Evolutionary conservation across 2,329 filamentous ascomycete genomes (phyloP), one percentile per base, ranked within the genome.

Genomic region (Lizonia empirigonia): DNA sequence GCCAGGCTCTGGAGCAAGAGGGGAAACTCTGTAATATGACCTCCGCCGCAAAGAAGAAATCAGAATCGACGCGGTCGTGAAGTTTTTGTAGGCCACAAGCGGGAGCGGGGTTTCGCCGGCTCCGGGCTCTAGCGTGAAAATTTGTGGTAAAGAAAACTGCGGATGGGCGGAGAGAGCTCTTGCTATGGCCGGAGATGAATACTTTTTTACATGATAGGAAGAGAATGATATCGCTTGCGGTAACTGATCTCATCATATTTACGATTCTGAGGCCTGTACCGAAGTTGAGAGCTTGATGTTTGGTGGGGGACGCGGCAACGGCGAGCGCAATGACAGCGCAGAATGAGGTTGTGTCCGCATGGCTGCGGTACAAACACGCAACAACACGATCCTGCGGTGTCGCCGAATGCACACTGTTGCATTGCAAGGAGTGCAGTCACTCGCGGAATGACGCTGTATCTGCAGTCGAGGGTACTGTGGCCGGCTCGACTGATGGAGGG

Each of bases 1-100:
- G 72, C 67, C 68, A 50, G 62, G 71, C 71, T 78, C 79, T 55
- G 83, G 86, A 88, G 88, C 87, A 91, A 91, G 87, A 89, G 85
- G 87, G 87, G 84, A 82, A 83, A 83, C 78, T 53, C 50, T 76
- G 61, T 59, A 77, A 82, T 86, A 81, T 84, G 85, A 68, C 64
- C 67, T 65, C 85, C 85, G 87, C 88, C 88, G 88, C 88, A 91
- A 53, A 87, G 80, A 90, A 82, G 85, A 82, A 13, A 81, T 80
- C 83, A 84, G 77, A 35, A 50, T 57, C 24, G 50, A 13, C 41
- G 56, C 50, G 36, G 19, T 6, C 15, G 55, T 23, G 40, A 53
- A 58, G 53, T 49, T 63, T 69, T 70, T 68, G 55, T 66, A 46
- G 27, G 44, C n/a, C n/a, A 20, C 39, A 38, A 42, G 9, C 15